phyloP scores from a whole-genome alignment of 1,139 yeast species.

The Yamadazyma conglobata region DNA sequence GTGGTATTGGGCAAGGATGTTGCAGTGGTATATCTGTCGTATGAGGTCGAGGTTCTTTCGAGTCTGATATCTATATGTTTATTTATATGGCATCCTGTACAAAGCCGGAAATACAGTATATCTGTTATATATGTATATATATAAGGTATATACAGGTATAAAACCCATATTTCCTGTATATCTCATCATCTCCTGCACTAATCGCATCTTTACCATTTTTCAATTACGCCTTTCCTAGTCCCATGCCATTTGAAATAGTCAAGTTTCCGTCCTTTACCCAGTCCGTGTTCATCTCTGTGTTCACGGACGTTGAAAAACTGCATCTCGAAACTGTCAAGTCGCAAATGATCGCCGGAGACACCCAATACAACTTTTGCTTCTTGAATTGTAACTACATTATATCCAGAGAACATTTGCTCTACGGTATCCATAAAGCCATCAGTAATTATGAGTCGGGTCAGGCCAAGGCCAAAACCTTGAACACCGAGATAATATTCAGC shows the following conservation, averaged over 20 bases:
- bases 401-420: constrained; percentile 35
- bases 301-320: constrained; percentile 17
- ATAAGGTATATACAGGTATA: too few relatives aligned
- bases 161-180: too few relatives aligned
- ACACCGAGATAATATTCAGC: constrained; percentile 41
- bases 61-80: too few relatives aligned
- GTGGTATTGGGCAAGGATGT: too few relatives aligned
- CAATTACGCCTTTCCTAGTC: not conserved
- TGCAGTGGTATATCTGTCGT: too few relatives aligned
- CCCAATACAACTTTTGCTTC: constrained; percentile 39
- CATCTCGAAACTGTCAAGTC: constrained; percentile 25
- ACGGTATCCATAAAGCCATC: constrained; percentile 35
- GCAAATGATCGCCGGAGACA: constrained; percentile 28
- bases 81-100: too few relatives aligned
- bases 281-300: constrained; percentile 24
- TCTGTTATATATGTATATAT: too few relatives aligned
- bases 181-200: constrained; percentile 1
- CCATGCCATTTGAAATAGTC: constrained; percentile 14
- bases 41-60: too few relatives aligned
- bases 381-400: constrained; percentile 35
- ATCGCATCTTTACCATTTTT: not conserved
- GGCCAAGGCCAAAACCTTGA: constrained; percentile 39
- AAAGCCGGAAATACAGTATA: too few relatives aligned
- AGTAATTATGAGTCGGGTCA: constrained; percentile 22
- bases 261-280: constrained; percentile 32